Conservation (phyloP, 2,329 filamentous ascomycete species). For the Didymella keratinophila region DNA sequence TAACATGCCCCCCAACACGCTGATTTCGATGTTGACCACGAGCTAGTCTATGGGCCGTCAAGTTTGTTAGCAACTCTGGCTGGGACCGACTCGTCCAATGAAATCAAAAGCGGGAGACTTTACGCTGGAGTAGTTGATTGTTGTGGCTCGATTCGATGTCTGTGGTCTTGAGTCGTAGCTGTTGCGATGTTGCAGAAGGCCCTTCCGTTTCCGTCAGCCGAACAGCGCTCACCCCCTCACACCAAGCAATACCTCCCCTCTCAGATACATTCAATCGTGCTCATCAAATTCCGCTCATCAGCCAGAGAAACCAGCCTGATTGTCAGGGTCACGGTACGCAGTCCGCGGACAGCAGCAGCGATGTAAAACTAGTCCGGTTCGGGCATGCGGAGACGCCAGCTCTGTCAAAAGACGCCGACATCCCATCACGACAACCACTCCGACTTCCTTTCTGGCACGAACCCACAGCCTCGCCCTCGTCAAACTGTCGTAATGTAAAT, state of each 20-base stretch:
- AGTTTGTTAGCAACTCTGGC: no score
- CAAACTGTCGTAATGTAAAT: background rate
- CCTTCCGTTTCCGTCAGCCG: background rate
- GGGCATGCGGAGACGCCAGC: conserved; percentile 1
- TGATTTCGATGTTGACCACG: background rate
- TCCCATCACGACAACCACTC: background rate
- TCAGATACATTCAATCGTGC: background rate
- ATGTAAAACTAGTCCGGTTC: background rate
- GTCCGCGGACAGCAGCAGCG: background rate
- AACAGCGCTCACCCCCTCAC: background rate
- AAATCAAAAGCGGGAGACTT: background rate
- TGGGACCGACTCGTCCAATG: background rate
- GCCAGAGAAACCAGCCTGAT: background rate
- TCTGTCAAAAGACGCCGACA: background rate
- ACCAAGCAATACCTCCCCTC: background rate
- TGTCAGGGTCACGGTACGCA: background rate
- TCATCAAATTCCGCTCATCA: background rate
- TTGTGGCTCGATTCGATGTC: background rate
- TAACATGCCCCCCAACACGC: background rate
- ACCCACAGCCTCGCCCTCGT: background rate
- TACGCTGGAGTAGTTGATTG: background rate
- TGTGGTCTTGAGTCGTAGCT: background rate
- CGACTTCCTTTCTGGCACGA: background rate
- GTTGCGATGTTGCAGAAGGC: background rate
- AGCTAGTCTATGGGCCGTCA: no score